Base-by-base conservation (phyloP, 208 protist species). In the Trypanosoma avium region DNA sequence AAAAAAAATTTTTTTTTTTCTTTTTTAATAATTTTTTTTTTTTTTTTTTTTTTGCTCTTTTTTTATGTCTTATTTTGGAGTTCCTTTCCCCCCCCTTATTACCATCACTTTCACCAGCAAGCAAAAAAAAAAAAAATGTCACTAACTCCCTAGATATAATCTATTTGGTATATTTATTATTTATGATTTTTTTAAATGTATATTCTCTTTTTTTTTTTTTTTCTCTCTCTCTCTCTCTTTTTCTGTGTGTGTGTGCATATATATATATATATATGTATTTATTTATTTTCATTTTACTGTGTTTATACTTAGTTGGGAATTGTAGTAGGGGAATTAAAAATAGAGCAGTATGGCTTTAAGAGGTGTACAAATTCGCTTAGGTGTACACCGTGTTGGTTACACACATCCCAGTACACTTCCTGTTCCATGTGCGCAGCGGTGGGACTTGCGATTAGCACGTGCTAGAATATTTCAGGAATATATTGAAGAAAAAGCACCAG, bases 381-480 rank as follows among this genome's bases (percentile, higher is more conserved):
- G 86, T 6, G 67, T 95, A 19, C 86, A 96, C 63, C 72, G 68
- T 35, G 88, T 96, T 15, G 78, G 83, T 21, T 93, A 94, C 72
- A 88, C 70, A 4, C 60, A 73, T 47, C 83, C 84, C 9, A 54
- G 67, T 56, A 77, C 77, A 7, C 75, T 96, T 9, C 86, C 88
- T 9, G 77, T 93, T 4, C 91, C 88, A 30, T 92, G 84, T 59
- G 87, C 88, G 33, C 91, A 93, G 73, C 87, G 91, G 22, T 96
- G 91, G 88, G 87, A 94, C 56, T 73, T 96, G 40, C 78, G 91
- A 22, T 74, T 94, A 9, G 82, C 91, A 7, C 75, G 80, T 10
- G 91, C 91, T 1, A 81, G 88, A 38, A 91, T 96, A 52, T 96
- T 94, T 53, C 77, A 94, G 58, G 87, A 96, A 73, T 94, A 96